A percentile compares a stretch with the other conserved stretches of the same genome.
phyloP scores from a whole-genome alignment of 148 eudicot genomes.

The Bassia scoparia region DNA sequence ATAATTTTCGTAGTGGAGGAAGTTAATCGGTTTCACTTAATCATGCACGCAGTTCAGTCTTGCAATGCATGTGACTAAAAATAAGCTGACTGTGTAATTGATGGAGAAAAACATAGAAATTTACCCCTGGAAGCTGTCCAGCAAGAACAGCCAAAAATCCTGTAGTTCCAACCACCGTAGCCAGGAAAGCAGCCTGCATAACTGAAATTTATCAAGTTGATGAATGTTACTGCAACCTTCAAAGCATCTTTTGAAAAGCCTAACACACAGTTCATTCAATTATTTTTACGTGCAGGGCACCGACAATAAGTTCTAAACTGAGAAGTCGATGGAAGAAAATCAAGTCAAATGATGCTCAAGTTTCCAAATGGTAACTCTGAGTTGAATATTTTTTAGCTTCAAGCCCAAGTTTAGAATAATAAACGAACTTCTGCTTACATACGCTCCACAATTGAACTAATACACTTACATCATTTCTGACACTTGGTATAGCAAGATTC shows the following conservation, averaged over 20 bases:
- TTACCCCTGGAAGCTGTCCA: slow-evolving; percentile 99
- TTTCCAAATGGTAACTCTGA: background rate
- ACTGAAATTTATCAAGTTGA: slow-evolving; percentile 60
- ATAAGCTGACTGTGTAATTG: background rate
- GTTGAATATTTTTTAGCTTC: background rate
- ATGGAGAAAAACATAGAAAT: slow-evolving; percentile 10
- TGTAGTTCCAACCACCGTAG: slow-evolving; percentile 85
- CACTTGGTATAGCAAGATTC: slow-evolving; percentile 91
- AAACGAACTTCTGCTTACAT: background rate
- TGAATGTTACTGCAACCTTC: slow-evolving; percentile 20
- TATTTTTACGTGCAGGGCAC: background rate
- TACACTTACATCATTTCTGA: slow-evolving; percentile 87
- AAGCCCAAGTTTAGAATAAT: background rate
- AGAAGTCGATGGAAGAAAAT: background rate
- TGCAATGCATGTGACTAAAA: slow-evolving; percentile 7
- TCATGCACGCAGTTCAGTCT: background rate
- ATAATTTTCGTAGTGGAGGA: background rate
- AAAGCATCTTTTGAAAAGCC: background rate
- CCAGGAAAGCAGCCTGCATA: slow-evolving; percentile 96
- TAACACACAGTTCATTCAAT: background rate
- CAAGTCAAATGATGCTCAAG: background rate
- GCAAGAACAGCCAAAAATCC: slow-evolving; percentile 80
- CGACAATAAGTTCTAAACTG: background rate
- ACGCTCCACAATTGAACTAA: background rate
- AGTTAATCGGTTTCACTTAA: background rate